phyloP scores from a whole-genome alignment of 768 basidiomycete species.

The Heimioporus sp. region DNA sequence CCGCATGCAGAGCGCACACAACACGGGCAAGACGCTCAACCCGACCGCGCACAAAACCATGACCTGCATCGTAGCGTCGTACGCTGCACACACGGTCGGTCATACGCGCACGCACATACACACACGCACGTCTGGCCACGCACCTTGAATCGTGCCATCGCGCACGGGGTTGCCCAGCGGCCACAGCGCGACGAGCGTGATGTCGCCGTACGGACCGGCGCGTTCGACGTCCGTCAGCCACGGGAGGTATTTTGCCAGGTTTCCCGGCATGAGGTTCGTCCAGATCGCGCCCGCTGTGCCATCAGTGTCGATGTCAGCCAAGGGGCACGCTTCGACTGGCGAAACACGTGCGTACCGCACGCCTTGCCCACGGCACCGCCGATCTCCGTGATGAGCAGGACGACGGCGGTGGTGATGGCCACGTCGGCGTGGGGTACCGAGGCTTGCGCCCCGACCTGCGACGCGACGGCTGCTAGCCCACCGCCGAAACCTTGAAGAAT shows the following conservation, averaged over 20 bases:
- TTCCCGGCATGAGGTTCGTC: conserved; percentile 62
- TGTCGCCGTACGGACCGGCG: conserved; percentile 51
- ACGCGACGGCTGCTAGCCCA: conserved; percentile 58
- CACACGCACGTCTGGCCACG: conserved; percentile 10
- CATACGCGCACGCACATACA: no score
- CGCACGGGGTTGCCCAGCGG: conserved; percentile 57
- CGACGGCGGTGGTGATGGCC: conserved; percentile 64
- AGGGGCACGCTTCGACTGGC: no score
- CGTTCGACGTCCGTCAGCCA: conserved; percentile 42
- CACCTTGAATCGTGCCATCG: conserved; percentile 59
- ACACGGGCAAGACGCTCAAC: conserved; percentile 55
- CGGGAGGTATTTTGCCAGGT: conserved; percentile 55
- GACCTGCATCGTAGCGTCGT: conserved; percentile 54
- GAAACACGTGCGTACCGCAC: conserved; percentile 43
- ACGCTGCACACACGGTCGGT: conserved; percentile 32
- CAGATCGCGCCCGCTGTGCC: conserved; percentile 59
- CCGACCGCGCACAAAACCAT: conserved; percentile 54
- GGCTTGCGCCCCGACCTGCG: conserved; percentile 64
- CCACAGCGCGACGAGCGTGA: conserved; percentile 47
- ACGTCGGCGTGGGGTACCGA: conserved; percentile 63
- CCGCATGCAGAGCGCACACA: conserved; percentile 58
- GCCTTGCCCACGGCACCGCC: conserved; percentile 67
- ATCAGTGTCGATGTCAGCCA: not conserved
- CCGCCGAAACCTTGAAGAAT: conserved; percentile 75
- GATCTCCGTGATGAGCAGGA: conserved; percentile 67